Conservation (phyloP, 2,329 filamentous ascomycete species). For the Alternaria arbusti region DNA sequence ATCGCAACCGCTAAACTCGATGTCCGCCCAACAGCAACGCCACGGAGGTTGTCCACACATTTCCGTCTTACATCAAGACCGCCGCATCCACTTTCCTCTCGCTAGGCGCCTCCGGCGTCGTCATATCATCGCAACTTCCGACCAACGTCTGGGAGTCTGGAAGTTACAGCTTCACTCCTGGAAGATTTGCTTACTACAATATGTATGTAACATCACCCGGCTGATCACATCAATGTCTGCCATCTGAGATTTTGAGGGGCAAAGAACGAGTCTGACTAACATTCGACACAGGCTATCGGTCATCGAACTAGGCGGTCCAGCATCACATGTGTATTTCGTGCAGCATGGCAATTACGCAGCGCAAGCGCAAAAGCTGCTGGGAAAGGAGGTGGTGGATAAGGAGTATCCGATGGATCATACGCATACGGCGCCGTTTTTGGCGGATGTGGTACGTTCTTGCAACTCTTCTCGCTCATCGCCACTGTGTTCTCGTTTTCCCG, state of each 20-base stretch:
- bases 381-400: constrained; percentile 20
- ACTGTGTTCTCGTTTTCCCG: background rate
- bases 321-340: constrained; percentile 51
- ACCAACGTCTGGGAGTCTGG: constrained; percentile 39
- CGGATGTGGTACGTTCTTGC: constrained; percentile 15
- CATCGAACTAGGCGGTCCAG: constrained; percentile 51
- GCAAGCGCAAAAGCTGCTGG: constrained; percentile 37
- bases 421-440: constrained; percentile 30
- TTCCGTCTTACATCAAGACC: constrained; percentile 63
- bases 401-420: constrained; percentile 35
- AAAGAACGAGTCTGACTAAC: background rate
- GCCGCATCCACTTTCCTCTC: constrained; percentile 59
- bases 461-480: background rate
- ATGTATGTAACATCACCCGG: background rate
- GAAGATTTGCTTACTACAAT: background rate
- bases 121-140: constrained; percentile 61
- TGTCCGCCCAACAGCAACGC: constrained; percentile 39
- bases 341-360: constrained; percentile 64
- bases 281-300: constrained; percentile 61
- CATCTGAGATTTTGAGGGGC: background rate
- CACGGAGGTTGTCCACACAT: constrained; percentile 64
- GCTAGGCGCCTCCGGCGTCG: constrained; percentile 64
- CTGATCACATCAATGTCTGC: background rate
- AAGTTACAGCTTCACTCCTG: background rate
- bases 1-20: no score